Base-by-base conservation (phyloP, 2,329 filamentous ascomycete genomes). In the Dothistroma septosporum region DNA sequence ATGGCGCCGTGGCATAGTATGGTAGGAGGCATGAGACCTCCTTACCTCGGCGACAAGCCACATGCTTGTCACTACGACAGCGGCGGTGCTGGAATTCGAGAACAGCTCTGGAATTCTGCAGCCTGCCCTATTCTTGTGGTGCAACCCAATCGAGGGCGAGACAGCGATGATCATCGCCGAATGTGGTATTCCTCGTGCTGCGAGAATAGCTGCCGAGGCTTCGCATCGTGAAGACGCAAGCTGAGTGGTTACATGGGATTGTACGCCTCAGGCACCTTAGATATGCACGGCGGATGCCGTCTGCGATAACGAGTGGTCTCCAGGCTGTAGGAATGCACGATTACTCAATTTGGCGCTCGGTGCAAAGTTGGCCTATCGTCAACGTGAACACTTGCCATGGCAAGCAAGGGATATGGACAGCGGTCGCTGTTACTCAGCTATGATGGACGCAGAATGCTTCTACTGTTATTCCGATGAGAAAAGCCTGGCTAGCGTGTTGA, bases 21-120 rank as follows among this genome's bases (percentile, higher is more conserved):
- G 41, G 14, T n/a, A 44, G 19, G 21, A 50, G 21, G 28, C 4
- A 44, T 44, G 21, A 50, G 21, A 50, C 4, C 28, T 50, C 19
- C 47, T 50, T 21, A 28, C 47, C 47, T 50, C 47, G 47, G 47
- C 47, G 41, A 19, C n/a, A 5, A 44, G 52, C 52, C 52, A 54
- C 41, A 19, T 35, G 32, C 52, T 54, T 41, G 24, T 54, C 22
- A 12, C 24, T 8, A 19, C 50, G 33, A 33, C 35, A 35, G 49
- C 49, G 16, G 9, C 35, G 41, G 41, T n/a, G 41, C 41, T 44
- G 41, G n/a, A 14, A 14, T 44, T 44, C 41, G 41, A 33, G n/a
- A 16, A 53, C 10, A 53, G 9, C 28, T 12, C 22, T 33, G 35
- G 32, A 54, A 54, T 41, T 54, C 52, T 41, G 52, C 21, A 22